Evolutionary conservation across 2,329 filamentous ascomycete genomes (phyloP).

Genomic region (Penicillium thymicola): DNA sequence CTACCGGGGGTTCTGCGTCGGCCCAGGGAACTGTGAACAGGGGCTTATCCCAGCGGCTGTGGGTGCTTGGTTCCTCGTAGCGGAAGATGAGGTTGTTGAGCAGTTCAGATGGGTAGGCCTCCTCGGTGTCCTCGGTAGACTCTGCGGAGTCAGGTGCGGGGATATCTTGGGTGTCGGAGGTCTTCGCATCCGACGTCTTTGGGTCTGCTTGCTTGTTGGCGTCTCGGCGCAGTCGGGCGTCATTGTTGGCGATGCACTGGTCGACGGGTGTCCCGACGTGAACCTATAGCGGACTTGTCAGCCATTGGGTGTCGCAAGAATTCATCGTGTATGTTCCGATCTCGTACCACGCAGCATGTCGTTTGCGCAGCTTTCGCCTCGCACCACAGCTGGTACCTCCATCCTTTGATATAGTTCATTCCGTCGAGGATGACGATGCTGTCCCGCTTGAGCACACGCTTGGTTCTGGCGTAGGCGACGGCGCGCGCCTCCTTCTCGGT

Average conservation of each 20-base stretch:
- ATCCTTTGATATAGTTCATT: conserved; percentile 68
- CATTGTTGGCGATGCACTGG: conserved; percentile 55
- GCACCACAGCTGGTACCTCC: conserved; percentile 65
- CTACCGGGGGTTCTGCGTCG: conserved; percentile 54
- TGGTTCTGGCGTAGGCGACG: conserved; percentile 59
- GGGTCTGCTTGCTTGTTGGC: not conserved
- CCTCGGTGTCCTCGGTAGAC: conserved; percentile 22
- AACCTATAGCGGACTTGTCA: conserved; percentile 38
- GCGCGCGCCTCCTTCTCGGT: conserved; percentile 63
- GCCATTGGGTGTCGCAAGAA: not conserved
- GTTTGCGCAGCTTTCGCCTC: conserved; percentile 63
- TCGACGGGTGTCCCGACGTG: conserved; percentile 57
- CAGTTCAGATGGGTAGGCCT: conserved; percentile 52
- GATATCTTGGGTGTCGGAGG: conserved; percentile 1
- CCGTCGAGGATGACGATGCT: conserved; percentile 62
- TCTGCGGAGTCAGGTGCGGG: not conserved
- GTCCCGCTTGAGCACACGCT: conserved; percentile 55
- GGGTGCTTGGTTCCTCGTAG: conserved; percentile 65
- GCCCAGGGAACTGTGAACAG: conserved; percentile 60
- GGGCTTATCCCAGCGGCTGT: conserved; percentile 64
- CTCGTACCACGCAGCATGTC: conserved; percentile 58
- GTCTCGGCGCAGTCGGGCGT: conserved; percentile 31
- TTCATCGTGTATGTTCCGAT: not conserved
- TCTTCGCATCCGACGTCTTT: not conserved
- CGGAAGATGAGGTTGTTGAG: conserved; percentile 64